Evolutionary conservation across 2,329 filamentous ascomycete species (phyloP), one percentile per base, ranked within the genome.

Genomic region (Metarhizium anisopliae): DNA sequence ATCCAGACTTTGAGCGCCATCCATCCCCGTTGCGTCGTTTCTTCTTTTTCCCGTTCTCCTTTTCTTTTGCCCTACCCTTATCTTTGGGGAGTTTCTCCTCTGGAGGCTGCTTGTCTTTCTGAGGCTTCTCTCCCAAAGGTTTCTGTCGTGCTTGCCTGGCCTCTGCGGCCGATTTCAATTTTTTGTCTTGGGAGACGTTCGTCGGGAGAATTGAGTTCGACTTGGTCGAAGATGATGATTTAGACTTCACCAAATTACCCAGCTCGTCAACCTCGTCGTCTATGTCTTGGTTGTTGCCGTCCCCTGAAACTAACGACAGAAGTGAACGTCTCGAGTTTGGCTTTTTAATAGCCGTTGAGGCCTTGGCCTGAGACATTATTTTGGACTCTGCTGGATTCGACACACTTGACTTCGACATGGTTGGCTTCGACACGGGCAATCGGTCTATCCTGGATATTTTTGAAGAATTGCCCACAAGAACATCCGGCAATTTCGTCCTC

Each of bases 131-230:
- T 59, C 61, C 65, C 30, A 61, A 56, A 6, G 68, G 65, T 1
- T 66, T 68, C 49, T 58, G 60, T 25, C 63, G 60, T 2, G 63
- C 36, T 54, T 70, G 66, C 16, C 60, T 68, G 6, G 67, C 70
- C 16, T 60, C 62, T 3, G 62, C 54, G n/a, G 58, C 64, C 1
- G 67, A 63, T n/a, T 61, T 68, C 54, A 57, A 62, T 6, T 57
- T 58, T 2, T 49, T 56, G 57, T 55, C 56, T 54, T 50, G 56
- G n/a, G 62, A 55, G 58, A 61, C 47, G 52, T 56, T 38, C 55
- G 62, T 53, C 10, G 59, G 56, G 20, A 49, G 6, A 59, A 57
- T 32, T 7, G 51, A 10, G n/a, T 40, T 54, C 5, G 56, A 42
- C 30, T 55, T 54, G 25, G 45, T 49, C 25, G 63, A 56, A 6